phyloP scores from a whole-genome alignment of 2,329 filamentous ascomycete genomes.

The Hymenoscyphus occultus region DNA sequence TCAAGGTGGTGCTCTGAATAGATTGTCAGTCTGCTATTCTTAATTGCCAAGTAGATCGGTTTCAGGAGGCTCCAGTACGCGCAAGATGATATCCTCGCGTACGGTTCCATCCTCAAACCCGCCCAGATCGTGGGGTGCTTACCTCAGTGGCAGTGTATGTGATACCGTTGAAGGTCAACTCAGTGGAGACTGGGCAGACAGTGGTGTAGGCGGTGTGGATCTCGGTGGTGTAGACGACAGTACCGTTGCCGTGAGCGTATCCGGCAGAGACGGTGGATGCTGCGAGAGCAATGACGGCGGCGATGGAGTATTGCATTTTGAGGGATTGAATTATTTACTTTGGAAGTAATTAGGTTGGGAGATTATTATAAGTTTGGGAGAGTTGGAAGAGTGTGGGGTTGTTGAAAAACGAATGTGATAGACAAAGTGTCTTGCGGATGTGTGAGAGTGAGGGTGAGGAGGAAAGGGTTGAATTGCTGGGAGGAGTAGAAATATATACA shows the following conservation, averaged over 20 bases:
- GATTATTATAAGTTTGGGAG: constrained; percentile 14
- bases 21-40: constrained; percentile 17
- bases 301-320: constrained; percentile 41
- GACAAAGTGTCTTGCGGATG: constrained; percentile 32
- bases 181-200: constrained; percentile 51
- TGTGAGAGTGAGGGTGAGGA: constrained; percentile 21
- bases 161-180: constrained; percentile 43
- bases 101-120: neutral
- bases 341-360: constrained; percentile 22
- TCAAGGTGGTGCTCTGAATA: constrained; percentile 30
- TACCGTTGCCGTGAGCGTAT: constrained; percentile 27
- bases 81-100: neutral
- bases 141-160: constrained; percentile 52
- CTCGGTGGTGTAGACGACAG: constrained; percentile 48
- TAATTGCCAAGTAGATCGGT: neutral
- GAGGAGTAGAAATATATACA: constrained; percentile 2
- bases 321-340: constrained; percentile 32
- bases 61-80: neutral
- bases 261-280: constrained; percentile 30
- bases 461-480: constrained; percentile 8
- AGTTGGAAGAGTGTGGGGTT: constrained; percentile 18
- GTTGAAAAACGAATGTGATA: constrained; percentile 35
- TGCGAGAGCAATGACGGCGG: constrained; percentile 36
- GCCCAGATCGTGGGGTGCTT: constrained; percentile 22
- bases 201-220: constrained; percentile 48